A percentile compares a stretch with the other conserved stretches of the same genome.
Conservation (phyloP, 108 stramenopile species). For the Stephanodiscus minutulus region DNA sequence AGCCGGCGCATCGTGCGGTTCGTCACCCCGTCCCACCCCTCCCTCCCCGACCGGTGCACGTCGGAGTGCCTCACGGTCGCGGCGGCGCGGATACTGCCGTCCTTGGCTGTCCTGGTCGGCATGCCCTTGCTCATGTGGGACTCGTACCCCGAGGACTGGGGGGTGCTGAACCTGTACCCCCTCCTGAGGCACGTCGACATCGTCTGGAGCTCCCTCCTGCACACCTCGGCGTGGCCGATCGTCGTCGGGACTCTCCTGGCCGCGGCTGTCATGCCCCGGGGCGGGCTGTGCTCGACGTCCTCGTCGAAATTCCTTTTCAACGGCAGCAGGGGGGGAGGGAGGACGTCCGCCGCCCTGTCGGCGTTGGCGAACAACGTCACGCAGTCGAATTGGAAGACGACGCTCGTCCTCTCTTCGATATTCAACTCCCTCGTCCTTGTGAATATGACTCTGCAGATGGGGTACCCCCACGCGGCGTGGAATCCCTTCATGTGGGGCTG, state of each 20-base stretch:
- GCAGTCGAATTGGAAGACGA: conserved; percentile 46
- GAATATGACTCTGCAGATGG: conserved; percentile 44
- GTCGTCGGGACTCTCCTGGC: conserved; percentile 4
- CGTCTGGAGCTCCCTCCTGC: conserved; percentile 45
- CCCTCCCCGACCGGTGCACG: conserved; percentile 15
- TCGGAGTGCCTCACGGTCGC: conserved; percentile 19
- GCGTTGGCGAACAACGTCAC: conserved; percentile 20
- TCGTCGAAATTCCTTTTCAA: neutral
- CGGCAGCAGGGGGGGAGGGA: neutral
- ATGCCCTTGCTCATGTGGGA: conserved; percentile 34
- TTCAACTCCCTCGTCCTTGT: conserved; percentile 18
- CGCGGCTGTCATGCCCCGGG: conserved; percentile 19
- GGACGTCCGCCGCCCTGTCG: neutral
- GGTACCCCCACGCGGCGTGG: conserved; percentile 32
- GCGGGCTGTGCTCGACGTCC: conserved; percentile 14
- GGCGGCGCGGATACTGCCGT: conserved; percentile 12
- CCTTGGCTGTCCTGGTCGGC: conserved; percentile 7
- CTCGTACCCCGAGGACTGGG: conserved; percentile 27
- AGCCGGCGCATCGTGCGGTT: conserved; percentile 25
- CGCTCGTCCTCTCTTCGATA: conserved; percentile 18
- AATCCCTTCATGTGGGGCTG: conserved; percentile 51
- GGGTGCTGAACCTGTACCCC: neutral
- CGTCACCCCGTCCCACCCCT: conserved; percentile 15
- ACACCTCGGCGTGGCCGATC: conserved; percentile 44
- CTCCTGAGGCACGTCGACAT: conserved; percentile 38